Evolutionary conservation across 2,329 filamentous ascomycete genomes (phyloP), one percentile per base, ranked within the genome.

Genomic region (Xylogone sp.): DNA sequence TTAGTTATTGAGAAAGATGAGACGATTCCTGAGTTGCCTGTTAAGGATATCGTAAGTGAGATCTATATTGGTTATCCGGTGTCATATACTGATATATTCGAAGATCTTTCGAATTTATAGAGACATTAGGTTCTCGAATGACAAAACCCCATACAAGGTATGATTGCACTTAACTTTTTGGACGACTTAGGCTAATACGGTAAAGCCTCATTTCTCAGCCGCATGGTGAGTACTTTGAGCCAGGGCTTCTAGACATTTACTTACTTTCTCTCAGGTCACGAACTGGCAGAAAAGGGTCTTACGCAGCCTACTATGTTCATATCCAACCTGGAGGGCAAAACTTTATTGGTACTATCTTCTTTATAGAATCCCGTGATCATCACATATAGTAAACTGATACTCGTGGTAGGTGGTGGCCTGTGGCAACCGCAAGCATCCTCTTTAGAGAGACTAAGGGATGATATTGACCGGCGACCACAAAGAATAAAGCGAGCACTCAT

Each of bases 141-240:
- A 96, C 63, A 87, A 82, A 19, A 94, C 90, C 2, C 91, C 92
- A 0, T 96, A 96, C 75, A 96, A 95, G 78, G 88, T 88, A 71
- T 62, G 8, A 16, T 56, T 44, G 42, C 22, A 51, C 46, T 50
- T 27, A 56, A 52, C 55, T 48, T 29, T 46, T 5, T 39, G 4
- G 34, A 39, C n/a, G 5, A 18, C 8, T 16, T 9, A 27, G 10
- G 24, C 43, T 22, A 22, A 49, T 9, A 10, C 42, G 13, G n/a
- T 31, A n/a, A 8, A 60, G 84, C 81, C 89, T 49, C 83, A 92
- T 70, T 96, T 92, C 69, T 88, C 87, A 9, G 90, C 87, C 34
- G 88, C 89, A 21, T 96, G 89, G 84, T 83, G 67, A 62, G 71
- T 20, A 3, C 12, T 42, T 19, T 6, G 5, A 6, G 63, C 21